Evolutionary conservation across 805 yeast genomes (phyloP), one percentile per base, ranked within the genome.

Genomic region (Cyberlindnera nakhonratchasimensis): DNA sequence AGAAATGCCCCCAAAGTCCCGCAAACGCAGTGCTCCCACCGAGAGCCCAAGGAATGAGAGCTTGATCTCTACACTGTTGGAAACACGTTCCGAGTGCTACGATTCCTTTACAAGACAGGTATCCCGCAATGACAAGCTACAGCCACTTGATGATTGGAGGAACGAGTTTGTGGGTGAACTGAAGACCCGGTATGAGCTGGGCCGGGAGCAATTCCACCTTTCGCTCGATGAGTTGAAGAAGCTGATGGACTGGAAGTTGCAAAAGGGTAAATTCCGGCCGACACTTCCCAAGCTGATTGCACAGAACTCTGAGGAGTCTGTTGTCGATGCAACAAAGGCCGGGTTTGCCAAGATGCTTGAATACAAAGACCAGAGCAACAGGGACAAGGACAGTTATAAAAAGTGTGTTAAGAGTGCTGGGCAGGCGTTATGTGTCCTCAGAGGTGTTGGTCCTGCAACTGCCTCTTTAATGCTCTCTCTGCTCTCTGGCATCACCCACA

Each of bases 361-460:
- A 16, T 16, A 19, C 1, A 26, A 37, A 3, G 34, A 23, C n/a
- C 13, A 26, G 6, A 19, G 24, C 0, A 19, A n/a, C 2, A 25
- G 19, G 6, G 8, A 28, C 5, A 39, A 44, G 9, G 43, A 42
- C 8, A 40, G 37, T 8, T 55, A 57, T 26, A 14, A 37, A 3
- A 38, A 32, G 11, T 9, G 45, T 2, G 39, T 55, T 6, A 51
- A 44, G 16, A 10, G 24, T 6, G 34, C 57, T 0, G 2, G 52
- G 35, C 36, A 33, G 9, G 24, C 26, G 0, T 20, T 56, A 5
- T 39, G 41, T 7, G 37, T 37, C 3, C 34, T 58, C 10, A 14
- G 58, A 33, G 61, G 62, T 2, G 58, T 58, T 5, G 61, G 62
- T 0, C 62, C 62, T 2, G 62, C 62, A 1, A 58, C 61, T 3